Evolutionary conservation across 1,284 basidiomycete genomes (phyloP).

Genomic region (Inonotus obliquus): DNA sequence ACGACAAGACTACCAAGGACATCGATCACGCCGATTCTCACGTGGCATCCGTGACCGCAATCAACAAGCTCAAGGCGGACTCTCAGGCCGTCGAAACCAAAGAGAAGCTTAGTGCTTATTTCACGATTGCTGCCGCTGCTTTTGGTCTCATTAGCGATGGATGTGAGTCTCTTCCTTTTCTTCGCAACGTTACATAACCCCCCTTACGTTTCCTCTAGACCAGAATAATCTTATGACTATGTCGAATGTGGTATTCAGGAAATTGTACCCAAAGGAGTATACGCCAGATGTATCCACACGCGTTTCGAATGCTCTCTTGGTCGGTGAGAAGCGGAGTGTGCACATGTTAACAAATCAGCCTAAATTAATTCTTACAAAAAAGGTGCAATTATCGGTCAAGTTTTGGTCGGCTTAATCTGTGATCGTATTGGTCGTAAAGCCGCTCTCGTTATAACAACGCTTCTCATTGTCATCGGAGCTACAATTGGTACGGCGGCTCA

Average conservation of each 20-base stretch:
- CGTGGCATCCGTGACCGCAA: not conserved
- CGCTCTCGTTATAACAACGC: conserved; percentile 66
- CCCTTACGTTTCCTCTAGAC: conserved; percentile 34
- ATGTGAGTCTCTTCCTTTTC: conserved; percentile 36
- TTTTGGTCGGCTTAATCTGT: conserved; percentile 63
- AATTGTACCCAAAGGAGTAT: conserved; percentile 55
- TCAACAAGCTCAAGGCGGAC: conserved; percentile 8
- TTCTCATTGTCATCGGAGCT: conserved; percentile 67
- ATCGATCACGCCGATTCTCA: not conserved
- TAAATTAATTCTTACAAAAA: conserved; percentile 10
- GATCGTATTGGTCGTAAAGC: conserved; percentile 71
- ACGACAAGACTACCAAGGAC: conserved; percentile 6
- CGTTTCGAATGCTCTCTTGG: conserved; percentile 69
- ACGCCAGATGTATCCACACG: conserved; percentile 59
- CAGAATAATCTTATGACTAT: conserved; percentile 70
- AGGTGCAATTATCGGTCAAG: conserved; percentile 66
- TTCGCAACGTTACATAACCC: not conserved
- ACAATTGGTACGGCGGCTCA: conserved; percentile 69
- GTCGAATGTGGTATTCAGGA: conserved; percentile 60
- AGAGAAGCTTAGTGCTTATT: conserved; percentile 48
- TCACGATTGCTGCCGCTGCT: conserved; percentile 59
- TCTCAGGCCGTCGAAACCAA: conserved; percentile 25
- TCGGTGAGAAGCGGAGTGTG: conserved; percentile 42
- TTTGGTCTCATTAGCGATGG: conserved; percentile 70
- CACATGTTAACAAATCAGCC: not conserved